These are phyloP conservation scores for Leptographium flavum DNA, from an alignment of 2,329 filamentous ascomycete species.

Conservation along the genomic window DNA sequence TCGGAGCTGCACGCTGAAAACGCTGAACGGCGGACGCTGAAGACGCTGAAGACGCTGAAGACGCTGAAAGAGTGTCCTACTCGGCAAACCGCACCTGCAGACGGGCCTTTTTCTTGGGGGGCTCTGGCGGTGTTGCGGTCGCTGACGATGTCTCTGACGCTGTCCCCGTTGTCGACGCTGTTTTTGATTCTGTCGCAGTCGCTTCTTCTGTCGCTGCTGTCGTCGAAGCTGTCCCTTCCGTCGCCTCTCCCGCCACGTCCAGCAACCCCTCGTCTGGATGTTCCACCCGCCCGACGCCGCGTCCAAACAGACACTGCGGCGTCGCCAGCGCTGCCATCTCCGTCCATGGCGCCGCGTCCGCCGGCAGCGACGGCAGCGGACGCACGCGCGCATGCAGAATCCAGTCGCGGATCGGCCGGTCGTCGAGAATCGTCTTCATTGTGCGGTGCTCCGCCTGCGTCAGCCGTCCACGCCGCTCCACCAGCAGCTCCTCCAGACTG, in stretches of 20 bases:
- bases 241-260: no score
- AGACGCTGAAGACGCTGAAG: neutral
- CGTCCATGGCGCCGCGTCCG: conserved; percentile 18
- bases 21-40: no score
- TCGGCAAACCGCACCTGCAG: conserved; percentile 4
- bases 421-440: conserved; percentile 42
- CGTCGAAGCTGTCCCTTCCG: neutral
- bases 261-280: conserved; percentile 32
- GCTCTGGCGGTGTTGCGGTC: no score
- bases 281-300: conserved; percentile 27
- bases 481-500: conserved; percentile 75
- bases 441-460: conserved; percentile 47
- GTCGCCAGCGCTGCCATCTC: conserved; percentile 33
- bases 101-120: neutral
- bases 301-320: conserved; percentile 36
- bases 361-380: neutral
- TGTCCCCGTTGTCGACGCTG: neutral
- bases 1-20: no score
- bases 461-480: conserved; percentile 61
- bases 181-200: no score
- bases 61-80: neutral
- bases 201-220: neutral
- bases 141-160: neutral
- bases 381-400: conserved; percentile 37
- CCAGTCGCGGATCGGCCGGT: conserved; percentile 42